Evolutionary conservation across 768 basidiomycete genomes (phyloP).

Genomic region (Naematelia encephala): DNA sequence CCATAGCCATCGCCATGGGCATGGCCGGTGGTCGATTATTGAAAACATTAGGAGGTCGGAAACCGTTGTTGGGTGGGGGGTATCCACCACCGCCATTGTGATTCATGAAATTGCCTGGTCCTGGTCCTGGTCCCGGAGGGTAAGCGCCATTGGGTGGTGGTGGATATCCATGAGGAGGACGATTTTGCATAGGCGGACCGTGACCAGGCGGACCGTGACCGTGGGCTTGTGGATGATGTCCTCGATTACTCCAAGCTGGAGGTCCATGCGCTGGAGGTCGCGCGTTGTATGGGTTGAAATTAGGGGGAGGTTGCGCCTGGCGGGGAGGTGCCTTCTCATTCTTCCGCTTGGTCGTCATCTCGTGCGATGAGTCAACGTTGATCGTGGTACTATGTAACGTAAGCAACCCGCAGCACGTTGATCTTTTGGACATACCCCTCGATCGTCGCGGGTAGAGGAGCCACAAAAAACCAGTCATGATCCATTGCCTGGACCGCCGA

Average conservation of each 20-base stretch:
- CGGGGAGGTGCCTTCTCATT: not conserved
- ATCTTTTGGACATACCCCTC: slow-evolving; percentile 38
- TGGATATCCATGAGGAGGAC: too few species aligned
- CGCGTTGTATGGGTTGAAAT: not conserved
- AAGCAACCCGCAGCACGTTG: not conserved
- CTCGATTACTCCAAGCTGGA: too few species aligned
- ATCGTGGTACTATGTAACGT: slow-evolving; percentile 23
- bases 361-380: slow-evolving; percentile 40
- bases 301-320: not conserved
- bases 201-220: too few species aligned
- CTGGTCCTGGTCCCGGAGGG: not conserved
- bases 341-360: slow-evolving; percentile 28
- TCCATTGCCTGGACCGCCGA: slow-evolving; percentile 83
- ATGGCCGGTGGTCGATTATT: not conserved
- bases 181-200: too few species aligned
- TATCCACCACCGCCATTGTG: not conserved
- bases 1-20: not conserved
- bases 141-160: not conserved
- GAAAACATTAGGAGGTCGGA: not conserved
- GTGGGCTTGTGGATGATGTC: too few species aligned
- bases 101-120: not conserved
- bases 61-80: not conserved
- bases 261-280: too few species aligned
- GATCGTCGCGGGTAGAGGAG: slow-evolving; percentile 63
- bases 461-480: slow-evolving; percentile 91